Percentiles rank a stretch among this genome's conserved stretches.
Evolutionary conservation across 1,284 basidiomycete species (phyloP).

Genomic region (Cutaneotrichosporon cyanovorans): DNA sequence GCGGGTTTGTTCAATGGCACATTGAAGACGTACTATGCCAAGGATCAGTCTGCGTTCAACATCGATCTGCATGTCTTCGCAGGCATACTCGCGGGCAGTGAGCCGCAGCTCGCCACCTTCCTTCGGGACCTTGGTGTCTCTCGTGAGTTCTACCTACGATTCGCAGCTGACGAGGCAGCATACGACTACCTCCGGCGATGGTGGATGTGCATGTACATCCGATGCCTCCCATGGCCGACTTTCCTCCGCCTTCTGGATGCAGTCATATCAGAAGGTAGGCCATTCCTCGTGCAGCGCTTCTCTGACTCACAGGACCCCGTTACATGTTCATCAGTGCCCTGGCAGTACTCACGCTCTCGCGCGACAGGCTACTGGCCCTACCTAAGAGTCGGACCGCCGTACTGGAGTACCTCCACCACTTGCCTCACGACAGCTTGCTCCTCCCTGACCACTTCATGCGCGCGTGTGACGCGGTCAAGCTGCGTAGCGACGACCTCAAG

Average conservation of each 20-base stretch:
- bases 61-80: conserved; percentile 72
- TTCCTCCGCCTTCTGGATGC: conserved; percentile 78
- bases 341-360: conserved; percentile 53
- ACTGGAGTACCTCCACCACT: conserved; percentile 29
- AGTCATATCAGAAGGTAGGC: conserved; percentile 72
- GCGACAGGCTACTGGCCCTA: conserved; percentile 32
- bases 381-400: conserved; percentile 22
- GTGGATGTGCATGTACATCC: conserved; percentile 57
- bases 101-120: conserved; percentile 59
- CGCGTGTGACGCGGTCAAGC: conserved; percentile 34
- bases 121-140: conserved; percentile 46
- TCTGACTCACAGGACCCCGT: conserved; percentile 55
- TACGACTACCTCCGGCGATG: conserved; percentile 35
- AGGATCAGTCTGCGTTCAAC: conserved; percentile 63
- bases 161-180: conserved; percentile 15
- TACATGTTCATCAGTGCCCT: conserved; percentile 74
- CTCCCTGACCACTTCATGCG: conserved; percentile 41
- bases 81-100: conserved; percentile 62
- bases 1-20: conserved; percentile 67
- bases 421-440: conserved; percentile 41
- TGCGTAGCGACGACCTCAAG: conserved; percentile 39
- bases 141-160: conserved; percentile 45
- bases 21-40: conserved; percentile 65
- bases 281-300: background rate
- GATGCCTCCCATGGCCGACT: conserved; percentile 67